Evolutionary conservation across 768 basidiomycete species (phyloP).

Genomic region (Collybia nuda): DNA sequence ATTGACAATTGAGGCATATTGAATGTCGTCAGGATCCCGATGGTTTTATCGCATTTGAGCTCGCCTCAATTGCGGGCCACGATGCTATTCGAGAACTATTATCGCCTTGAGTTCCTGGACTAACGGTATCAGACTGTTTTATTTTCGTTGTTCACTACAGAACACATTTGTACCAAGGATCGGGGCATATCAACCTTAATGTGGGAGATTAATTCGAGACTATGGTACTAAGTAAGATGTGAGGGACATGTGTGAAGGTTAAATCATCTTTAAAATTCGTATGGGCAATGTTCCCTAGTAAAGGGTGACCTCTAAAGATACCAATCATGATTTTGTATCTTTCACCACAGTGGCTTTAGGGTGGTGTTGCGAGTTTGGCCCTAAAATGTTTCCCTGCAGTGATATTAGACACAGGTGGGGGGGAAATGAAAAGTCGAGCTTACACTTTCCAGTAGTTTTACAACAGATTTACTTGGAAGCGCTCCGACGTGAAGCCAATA

Average conservation of each 20-base stretch:
- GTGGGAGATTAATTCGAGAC: too few species aligned
- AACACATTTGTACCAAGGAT: too few species aligned
- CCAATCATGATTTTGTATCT: too few species aligned
- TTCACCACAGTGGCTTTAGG: conserved; percentile 27
- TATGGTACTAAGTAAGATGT: too few species aligned
- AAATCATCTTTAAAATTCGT: too few species aligned
- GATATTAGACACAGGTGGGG: not conserved
- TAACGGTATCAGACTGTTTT: too few species aligned
- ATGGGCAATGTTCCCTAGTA: too few species aligned
- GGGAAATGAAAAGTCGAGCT: conserved; percentile 26
- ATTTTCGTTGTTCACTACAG: too few species aligned
- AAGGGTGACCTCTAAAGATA: too few species aligned
- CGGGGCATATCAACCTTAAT: too few species aligned
- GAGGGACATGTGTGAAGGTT: too few species aligned
- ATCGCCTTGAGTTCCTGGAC: too few species aligned
- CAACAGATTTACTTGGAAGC: conserved; percentile 73
- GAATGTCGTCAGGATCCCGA: conserved; percentile 58
- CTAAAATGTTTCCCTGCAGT: conserved; percentile 59
- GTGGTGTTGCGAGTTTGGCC: conserved; percentile 56
- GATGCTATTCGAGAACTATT: conserved; percentile 42
- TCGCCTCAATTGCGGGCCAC: conserved; percentile 61
- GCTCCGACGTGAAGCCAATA: conserved; percentile 91
- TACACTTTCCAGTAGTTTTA: conserved; percentile 78
- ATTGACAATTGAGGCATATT: conserved; percentile 1
- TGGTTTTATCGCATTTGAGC: conserved; percentile 55